These are phyloP conservation scores for Sequoia sempervirens DNA, from an alignment of 75 land plant species.

Conservation along the genomic window DNA sequence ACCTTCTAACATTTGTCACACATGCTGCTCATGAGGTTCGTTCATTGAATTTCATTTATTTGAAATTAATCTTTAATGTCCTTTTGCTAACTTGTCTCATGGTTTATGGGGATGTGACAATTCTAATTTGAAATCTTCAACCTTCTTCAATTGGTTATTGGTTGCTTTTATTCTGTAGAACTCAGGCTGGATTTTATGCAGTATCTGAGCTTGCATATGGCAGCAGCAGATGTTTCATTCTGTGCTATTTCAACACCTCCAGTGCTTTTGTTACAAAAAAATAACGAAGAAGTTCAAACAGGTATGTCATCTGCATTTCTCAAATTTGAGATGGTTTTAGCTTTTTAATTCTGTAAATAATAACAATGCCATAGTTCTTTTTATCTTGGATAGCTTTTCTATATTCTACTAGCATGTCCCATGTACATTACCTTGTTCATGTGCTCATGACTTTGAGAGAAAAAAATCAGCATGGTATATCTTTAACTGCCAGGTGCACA, in stretches of 20 bases:
- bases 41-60: background rate
- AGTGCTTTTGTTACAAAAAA: slow-evolving; percentile 23
- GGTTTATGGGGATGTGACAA: background rate
- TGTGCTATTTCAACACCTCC: slow-evolving; percentile 45
- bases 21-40: slow-evolving; percentile 67
- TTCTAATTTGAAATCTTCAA: background rate
- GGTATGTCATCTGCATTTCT: slow-evolving; percentile 12
- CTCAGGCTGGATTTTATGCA: slow-evolving; percentile 19
- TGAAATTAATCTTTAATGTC: background rate
- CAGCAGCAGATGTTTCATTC: slow-evolving; percentile 24
- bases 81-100: background rate
- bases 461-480: too few species aligned
- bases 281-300: slow-evolving; percentile 11
- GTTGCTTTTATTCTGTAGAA: background rate
- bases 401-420: background rate
- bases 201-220: slow-evolving; percentile 32
- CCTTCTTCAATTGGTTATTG: background rate
- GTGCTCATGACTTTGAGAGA: background rate
- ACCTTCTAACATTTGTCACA: slow-evolving; percentile 40
- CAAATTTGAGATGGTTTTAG: slow-evolving; percentile 1
- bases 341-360: background rate
- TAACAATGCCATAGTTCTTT: background rate
- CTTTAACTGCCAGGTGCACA: background rate
- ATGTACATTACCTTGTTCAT: background rate
- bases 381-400: background rate